Conservation (phyloP, 2,329 filamentous ascomycete genomes). For the Colletotrichum sp. region DNA sequence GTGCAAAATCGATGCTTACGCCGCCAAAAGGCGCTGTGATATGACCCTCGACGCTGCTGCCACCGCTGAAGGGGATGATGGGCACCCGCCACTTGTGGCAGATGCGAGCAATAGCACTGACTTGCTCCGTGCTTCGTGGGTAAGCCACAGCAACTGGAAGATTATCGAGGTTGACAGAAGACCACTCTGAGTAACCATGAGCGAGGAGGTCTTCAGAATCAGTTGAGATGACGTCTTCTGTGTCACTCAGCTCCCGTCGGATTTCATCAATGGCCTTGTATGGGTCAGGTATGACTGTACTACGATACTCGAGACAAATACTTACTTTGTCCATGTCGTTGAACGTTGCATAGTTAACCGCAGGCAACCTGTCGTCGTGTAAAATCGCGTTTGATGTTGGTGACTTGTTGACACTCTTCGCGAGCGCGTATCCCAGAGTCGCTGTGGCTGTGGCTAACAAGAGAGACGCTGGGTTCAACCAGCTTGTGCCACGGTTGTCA, state of each 20-base stretch:
- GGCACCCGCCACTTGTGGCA: not conserved
- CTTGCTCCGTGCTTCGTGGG: not conserved
- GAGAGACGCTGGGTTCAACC: not conserved
- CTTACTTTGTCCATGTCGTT: not conserved
- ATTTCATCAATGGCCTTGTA: constrained; percentile 61
- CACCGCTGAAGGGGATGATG: constrained; percentile 67
- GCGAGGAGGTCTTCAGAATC: not conserved
- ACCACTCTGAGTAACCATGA: not conserved
- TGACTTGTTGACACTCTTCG: not conserved
- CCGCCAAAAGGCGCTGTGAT: constrained; percentile 70
- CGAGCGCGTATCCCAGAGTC: not conserved
- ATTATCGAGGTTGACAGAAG: not conserved
- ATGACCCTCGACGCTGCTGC: constrained; percentile 73
- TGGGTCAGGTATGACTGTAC: not conserved
- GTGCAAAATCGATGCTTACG: constrained; percentile 70
- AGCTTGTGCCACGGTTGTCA: not conserved
- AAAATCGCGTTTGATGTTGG: not conserved
- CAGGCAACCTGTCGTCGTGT: not conserved
- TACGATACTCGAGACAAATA: not conserved
- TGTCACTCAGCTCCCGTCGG: constrained; percentile 41
- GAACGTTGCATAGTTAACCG: not conserved
- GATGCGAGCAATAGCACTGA: not conserved
- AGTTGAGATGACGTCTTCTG: not conserved
- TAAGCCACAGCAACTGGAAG: not conserved
- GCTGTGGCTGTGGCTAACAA: not conserved